A percentile compares a stretch with the other conserved stretches of the same genome.
Conservation (phyloP, 2,329 filamentous ascomycete species). For the Sporothrix curviconia region DNA sequence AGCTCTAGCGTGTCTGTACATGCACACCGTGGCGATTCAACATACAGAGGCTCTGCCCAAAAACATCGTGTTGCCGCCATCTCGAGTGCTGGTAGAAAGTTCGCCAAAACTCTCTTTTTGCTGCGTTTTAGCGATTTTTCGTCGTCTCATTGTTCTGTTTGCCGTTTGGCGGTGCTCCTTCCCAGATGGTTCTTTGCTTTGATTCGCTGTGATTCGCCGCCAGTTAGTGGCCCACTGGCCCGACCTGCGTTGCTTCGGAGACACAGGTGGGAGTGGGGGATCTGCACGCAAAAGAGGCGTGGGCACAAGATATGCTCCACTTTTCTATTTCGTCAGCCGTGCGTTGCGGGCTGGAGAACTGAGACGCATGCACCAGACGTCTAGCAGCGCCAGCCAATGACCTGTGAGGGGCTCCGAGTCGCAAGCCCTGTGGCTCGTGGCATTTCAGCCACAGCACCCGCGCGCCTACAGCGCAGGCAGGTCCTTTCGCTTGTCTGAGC, state of each 20-base stretch:
- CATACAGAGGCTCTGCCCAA: too few relatives aligned
- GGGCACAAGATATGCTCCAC: not conserved
- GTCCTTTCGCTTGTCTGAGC: not conserved
- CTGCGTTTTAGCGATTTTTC: too few relatives aligned
- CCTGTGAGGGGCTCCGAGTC: not conserved
- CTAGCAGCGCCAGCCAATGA: slow-evolving; percentile 4
- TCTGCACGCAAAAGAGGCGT: slow-evolving; percentile 1
- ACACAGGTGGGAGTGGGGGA: slow-evolving; percentile 11
- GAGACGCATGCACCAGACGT: not conserved
- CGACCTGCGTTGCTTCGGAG: slow-evolving; percentile 15
- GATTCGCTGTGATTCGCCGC: slow-evolving; percentile 3
- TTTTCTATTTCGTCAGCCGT: slow-evolving; percentile 18
- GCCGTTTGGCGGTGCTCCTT: too few relatives aligned
- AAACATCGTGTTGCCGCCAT: too few relatives aligned
- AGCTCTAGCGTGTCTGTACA: too few relatives aligned
- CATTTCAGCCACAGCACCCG: not conserved
- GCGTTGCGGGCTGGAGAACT: slow-evolving; percentile 14
- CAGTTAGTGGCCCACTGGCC: not conserved
- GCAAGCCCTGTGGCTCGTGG: slow-evolving; percentile 1
- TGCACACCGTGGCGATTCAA: too few relatives aligned
- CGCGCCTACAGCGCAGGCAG: not conserved
- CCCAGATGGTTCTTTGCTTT: not conserved
- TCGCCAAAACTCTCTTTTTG: too few relatives aligned
- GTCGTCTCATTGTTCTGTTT: too few relatives aligned
- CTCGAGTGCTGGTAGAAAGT: too few relatives aligned